Evolutionary conservation across 2,329 filamentous ascomycete genomes (phyloP).

Genomic region (Colletotrichum sp.): DNA sequence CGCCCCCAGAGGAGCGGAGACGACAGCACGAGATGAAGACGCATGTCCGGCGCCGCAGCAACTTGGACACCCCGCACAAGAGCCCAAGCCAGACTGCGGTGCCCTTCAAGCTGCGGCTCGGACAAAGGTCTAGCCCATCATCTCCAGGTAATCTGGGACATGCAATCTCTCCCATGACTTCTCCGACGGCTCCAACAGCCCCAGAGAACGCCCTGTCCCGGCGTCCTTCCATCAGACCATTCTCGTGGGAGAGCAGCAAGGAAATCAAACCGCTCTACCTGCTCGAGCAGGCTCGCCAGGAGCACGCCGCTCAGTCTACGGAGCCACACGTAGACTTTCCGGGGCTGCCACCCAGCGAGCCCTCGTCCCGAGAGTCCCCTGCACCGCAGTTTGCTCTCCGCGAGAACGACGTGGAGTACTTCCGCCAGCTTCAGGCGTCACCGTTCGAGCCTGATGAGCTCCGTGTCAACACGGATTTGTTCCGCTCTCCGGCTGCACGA

Average conservation of each 20-base stretch:
- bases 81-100: constrained; percentile 64
- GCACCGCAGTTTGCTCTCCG: constrained; percentile 33
- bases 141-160: constrained; percentile 42
- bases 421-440: constrained; percentile 17
- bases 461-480: constrained; percentile 44
- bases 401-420: constrained; percentile 31
- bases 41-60: constrained; percentile 55
- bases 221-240: constrained; percentile 54
- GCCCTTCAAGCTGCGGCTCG: constrained; percentile 60
- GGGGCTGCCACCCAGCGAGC: constrained; percentile 51
- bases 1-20: constrained; percentile 54
- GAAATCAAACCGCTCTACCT: constrained; percentile 86
- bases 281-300: constrained; percentile 66
- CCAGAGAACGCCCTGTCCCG: constrained; percentile 37
- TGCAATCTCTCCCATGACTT: constrained; percentile 43
- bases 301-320: constrained; percentile 26
- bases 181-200: constrained; percentile 33
- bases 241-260: constrained; percentile 66
- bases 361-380: constrained; percentile 38
- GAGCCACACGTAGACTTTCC: constrained; percentile 48
- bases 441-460: constrained; percentile 32
- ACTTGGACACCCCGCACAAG: constrained; percentile 51
- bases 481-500: constrained; percentile 29
- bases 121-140: constrained; percentile 48
- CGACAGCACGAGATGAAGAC: constrained; percentile 42